A percentile compares a stretch with the other conserved stretches of the same genome.
phyloP scores from a whole-genome alignment of 2,329 filamentous ascomycete genomes.

The Cladophialophora yegresii region DNA sequence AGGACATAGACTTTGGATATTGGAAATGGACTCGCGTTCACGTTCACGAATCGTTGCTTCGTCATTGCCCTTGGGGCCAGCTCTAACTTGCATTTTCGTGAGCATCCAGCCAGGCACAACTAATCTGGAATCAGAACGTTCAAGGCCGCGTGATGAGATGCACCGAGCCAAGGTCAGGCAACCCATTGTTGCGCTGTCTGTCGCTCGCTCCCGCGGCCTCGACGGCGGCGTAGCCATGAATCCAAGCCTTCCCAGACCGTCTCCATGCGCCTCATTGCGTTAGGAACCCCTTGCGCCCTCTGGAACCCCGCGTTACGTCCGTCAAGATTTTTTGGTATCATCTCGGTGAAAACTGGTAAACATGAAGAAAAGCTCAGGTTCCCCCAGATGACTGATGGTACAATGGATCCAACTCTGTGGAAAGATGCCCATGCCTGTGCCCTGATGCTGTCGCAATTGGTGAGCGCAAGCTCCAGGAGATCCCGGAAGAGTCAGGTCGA shows the following conservation, averaged over 20 bases:
- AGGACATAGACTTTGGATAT: constrained; percentile 1
- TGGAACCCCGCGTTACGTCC: not conserved
- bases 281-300: not conserved
- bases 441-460: not conserved
- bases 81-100: not conserved
- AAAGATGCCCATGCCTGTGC: not conserved
- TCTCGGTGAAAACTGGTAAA: not conserved
- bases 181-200: not conserved
- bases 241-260: not conserved
- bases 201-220: not conserved
- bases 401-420: constrained; percentile 13
- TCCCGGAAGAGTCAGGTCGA: constrained; percentile 8
- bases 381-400: constrained; percentile 16
- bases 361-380: constrained; percentile 3
- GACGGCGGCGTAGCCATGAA: not conserved
- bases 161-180: not conserved
- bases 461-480: not conserved
- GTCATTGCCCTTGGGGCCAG: not conserved
- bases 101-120: not conserved
- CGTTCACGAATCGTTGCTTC: not conserved
- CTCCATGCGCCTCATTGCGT: not conserved
- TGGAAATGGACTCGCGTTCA: not conserved
- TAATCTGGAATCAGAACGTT: not conserved
- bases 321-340: not conserved
- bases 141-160: not conserved